These are phyloP conservation scores for Vigna mungo DNA, from an alignment of 306 rosid genomes.

Conservation along the genomic window DNA sequence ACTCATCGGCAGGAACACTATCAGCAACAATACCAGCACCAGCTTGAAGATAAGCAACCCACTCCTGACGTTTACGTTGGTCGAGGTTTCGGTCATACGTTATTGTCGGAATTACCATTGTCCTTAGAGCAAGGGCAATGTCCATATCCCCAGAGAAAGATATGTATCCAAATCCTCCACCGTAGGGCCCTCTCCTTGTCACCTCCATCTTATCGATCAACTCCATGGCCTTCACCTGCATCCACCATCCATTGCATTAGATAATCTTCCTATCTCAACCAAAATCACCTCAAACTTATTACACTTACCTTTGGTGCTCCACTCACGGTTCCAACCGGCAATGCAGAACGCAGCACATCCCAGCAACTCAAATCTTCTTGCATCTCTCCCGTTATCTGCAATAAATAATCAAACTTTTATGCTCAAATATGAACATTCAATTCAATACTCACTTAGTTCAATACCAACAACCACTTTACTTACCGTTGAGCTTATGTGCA, in stretches of 20 bases:
- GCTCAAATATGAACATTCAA: conserved; percentile 7
- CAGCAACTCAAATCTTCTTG: conserved; percentile 69
- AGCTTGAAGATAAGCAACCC: conserved; percentile 88
- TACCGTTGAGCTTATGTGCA: conserved; percentile 98
- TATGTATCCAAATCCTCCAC: conserved; percentile 81
- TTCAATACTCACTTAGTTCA: background rate
- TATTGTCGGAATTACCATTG: conserved; percentile 73
- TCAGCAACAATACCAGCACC: conserved; percentile 95
- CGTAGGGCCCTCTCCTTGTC: conserved; percentile 75
- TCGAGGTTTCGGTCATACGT: conserved; percentile 58
- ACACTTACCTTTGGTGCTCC: conserved; percentile 86
- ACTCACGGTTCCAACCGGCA: conserved; percentile 89
- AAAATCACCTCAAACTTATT: too few relatives aligned
- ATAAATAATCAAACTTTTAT: background rate
- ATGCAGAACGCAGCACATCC: conserved; percentile 81
- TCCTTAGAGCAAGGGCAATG: conserved; percentile 81
- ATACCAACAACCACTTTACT: background rate
- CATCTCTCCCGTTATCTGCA: conserved; percentile 79
- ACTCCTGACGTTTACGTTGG: conserved; percentile 63
- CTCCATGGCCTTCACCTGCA: conserved; percentile 93
- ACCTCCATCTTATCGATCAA: conserved; percentile 76
- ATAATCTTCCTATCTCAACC: too few relatives aligned
- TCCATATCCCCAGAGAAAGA: conserved; percentile 78
- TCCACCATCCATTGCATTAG: background rate
- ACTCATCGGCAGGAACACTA: conserved; percentile 75